These are phyloP conservation scores for Dendrocalamus sinicus DNA, from an alignment of 176 grass and related monocot species.

Conservation along the genomic window DNA sequence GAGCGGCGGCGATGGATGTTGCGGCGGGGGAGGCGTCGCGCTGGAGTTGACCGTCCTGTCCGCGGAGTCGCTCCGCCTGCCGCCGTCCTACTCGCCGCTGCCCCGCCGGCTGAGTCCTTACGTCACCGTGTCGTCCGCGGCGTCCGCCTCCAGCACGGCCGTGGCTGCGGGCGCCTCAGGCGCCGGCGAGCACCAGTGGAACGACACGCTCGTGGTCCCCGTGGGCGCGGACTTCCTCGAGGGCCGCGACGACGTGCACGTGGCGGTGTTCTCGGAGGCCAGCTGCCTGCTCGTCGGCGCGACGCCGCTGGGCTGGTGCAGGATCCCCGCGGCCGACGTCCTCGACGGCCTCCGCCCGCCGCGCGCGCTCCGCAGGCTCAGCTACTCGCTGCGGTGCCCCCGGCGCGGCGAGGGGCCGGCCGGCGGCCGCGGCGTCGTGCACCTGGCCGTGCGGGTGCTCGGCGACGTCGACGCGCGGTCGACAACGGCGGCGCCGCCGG, in stretches of 20 bases:
- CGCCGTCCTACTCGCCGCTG: constrained; percentile 52
- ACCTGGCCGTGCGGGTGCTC: constrained; percentile 74
- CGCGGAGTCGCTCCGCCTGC: constrained; percentile 66
- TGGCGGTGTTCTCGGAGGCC: constrained; percentile 60
- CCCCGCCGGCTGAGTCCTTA: constrained; percentile 72
- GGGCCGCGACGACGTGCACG: constrained; percentile 44
- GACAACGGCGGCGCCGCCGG: not conserved
- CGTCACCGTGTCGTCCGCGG: constrained; percentile 50
- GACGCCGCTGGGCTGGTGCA: constrained; percentile 73
- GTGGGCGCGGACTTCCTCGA: constrained; percentile 64
- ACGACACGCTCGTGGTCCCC: constrained; percentile 58
- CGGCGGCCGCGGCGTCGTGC: constrained; percentile 55
- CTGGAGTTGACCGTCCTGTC: constrained; percentile 87
- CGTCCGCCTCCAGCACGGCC: constrained; percentile 41
- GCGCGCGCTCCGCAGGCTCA: constrained; percentile 67
- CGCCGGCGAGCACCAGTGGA: constrained; percentile 59
- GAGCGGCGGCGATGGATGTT: constrained; percentile 28
- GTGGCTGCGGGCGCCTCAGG: constrained; percentile 38
- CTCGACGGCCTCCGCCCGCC: constrained; percentile 77
- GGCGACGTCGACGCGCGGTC: constrained; percentile 43
- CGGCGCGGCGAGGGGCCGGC: constrained; percentile 23
- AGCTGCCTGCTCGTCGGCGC: constrained; percentile 45
- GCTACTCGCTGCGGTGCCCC: constrained; percentile 73
- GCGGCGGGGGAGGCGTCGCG: constrained; percentile 25
- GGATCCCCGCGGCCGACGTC: constrained; percentile 59